Base-by-base conservation (phyloP, 352 stramenopile species). In the Phytophthora pseudosyringae region DNA sequence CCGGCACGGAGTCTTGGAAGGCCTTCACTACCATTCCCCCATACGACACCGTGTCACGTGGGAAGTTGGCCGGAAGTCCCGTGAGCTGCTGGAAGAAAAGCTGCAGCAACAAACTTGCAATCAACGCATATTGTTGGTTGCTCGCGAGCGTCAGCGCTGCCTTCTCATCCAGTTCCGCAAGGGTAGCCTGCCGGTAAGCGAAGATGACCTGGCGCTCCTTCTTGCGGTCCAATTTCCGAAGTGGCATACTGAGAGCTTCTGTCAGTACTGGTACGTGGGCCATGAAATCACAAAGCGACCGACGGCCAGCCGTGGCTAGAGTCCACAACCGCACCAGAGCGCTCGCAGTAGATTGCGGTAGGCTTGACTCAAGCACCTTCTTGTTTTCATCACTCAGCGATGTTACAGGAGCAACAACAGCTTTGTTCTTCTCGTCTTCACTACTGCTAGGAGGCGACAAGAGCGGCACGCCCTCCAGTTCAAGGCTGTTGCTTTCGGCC, bases 161-260 rank as follows among this genome's bases (percentile, higher is more conserved):
- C 4, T 62, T 53, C 31, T 71, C 61, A 6, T 90, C 81, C 41
- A 93, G 51, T 39, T 78, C 71, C 4, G 56, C 67, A 31, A 91
- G 51, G 8, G 81, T 59, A 21, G 53, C 35, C 63, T 91, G 81
- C 31, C 85, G 79, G 44, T 90, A 87, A 5, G 59, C 56, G 28
- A 92, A 94, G 6, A 91, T 69, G 40, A 90, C 55, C 28, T 92
- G 81, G 7, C 83, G 80, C 71, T 95, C 86, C 49, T 91, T 91
- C 62, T 95, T 95, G 18, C 87, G 85, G 62, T 95, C 87, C 18
- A 86, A 59, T 57, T 94, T 95, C 16, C 76, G 78, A 67, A 92
- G 58, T 26, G 87, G 87, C 70, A 95, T 90, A 57, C 78, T 89
- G 65, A 95, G 43, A 11, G 75, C 79, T 7, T 86, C 71, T 8